phyloP scores from a whole-genome alignment of 495 filamentous ascomycete genomes.

The Tricharina praecox region DNA sequence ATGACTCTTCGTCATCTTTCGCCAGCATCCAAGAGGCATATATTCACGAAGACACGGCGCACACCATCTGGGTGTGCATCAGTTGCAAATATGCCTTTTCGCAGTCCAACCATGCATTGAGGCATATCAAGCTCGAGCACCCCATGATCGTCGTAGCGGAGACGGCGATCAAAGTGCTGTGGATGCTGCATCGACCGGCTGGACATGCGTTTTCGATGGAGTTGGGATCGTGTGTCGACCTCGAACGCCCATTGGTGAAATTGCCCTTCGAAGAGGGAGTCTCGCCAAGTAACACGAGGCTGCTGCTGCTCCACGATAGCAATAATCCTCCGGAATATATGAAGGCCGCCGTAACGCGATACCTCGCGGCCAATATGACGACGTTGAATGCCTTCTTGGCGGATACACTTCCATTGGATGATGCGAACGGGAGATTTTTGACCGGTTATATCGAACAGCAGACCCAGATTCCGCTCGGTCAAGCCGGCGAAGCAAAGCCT shows the following conservation, averaged over 20 bases:
- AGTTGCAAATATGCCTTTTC: background rate
- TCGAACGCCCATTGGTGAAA: background rate
- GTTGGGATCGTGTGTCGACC: background rate
- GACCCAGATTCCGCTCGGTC: too few species aligned
- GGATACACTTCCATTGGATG: too few species aligned
- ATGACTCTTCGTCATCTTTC: background rate
- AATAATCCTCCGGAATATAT: too few species aligned
- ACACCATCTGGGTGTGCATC: constrained; percentile 1
- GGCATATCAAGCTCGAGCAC: background rate
- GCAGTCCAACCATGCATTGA: background rate
- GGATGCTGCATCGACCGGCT: background rate
- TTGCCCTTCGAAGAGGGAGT: too few species aligned
- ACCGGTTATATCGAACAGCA: too few species aligned
- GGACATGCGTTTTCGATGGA: background rate
- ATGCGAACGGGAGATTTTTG: too few species aligned
- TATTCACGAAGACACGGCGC: background rate
- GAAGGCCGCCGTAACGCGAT: too few species aligned
- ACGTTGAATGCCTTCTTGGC: background rate
- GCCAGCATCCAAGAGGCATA: background rate
- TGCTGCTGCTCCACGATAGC: too few species aligned
- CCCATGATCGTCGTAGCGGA: background rate
- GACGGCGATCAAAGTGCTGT: background rate
- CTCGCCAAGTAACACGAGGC: too few species aligned
- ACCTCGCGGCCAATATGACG: background rate
- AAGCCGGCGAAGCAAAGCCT: too few species aligned